Evolutionary conservation across 1,139 yeast genomes (phyloP), one percentile per base, ranked within the genome.

Genomic region (Meyerozyma smithsonii): DNA sequence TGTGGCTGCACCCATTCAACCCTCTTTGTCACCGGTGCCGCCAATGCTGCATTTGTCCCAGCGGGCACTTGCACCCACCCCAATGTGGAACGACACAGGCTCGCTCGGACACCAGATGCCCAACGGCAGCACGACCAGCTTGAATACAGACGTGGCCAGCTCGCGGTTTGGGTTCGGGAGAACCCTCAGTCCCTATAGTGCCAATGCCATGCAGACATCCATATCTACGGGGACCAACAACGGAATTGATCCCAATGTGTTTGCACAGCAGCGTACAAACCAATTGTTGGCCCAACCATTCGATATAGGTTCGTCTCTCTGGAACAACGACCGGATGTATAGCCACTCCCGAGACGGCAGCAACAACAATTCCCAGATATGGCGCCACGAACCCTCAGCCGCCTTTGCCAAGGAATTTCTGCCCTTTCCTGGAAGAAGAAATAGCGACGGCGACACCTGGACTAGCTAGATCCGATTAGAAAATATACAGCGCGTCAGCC

Each of bases 71-170:
- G 15, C 34, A 4, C 15, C 34, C 21, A 30, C 32, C 15, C 18
- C 32, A 15, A 28, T 30, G 34, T 30, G 34, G 34, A 30, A 30
- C 21, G 34, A 18, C 5, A 15, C n/a, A n/a, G 10, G 8, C 6
- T 8, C 14, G 3, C 20, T 30, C 8, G 21, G 12, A 11, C 20
- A 11, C 20, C 21, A 16, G n/a, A 10, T 17, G 20, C 5, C 23
- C 7, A 30, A 30, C 34, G 16, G 16, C 15, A 26, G 86, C 85
- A 64, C 98, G 98, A 52, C 98, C 98, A 21, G 97, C 90, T 52
- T 79, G 73, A 65, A 87, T 87, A 44, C 95, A 77, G 34, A 30
- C 15, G 10, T 30, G n/a, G 5, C 20, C 3, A 21, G 15, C 8
- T 30, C 34, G 23, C 15, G 34, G 34, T 30, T 30, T 30, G 34